These are phyloP conservation scores for Fragilaria radians DNA, from an alignment of 108 stramenopile species.

Conservation along the genomic window DNA sequence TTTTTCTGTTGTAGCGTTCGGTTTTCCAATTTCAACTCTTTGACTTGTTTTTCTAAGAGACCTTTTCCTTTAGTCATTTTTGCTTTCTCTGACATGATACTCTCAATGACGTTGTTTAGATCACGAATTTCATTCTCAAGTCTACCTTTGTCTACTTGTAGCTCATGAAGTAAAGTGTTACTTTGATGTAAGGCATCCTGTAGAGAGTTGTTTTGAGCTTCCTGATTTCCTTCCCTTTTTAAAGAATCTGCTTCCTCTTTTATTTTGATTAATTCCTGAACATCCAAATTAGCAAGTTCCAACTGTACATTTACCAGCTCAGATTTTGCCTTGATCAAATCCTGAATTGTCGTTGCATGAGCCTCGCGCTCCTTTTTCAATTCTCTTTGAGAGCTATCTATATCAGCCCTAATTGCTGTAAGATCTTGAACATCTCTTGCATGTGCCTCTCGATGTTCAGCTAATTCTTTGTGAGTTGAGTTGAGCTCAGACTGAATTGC, in stretches of 20 bases:
- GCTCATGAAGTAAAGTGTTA: too few species aligned
- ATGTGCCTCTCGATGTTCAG: too few species aligned
- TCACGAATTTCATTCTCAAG: constrained; percentile 52
- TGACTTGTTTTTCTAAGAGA: constrained; percentile 67
- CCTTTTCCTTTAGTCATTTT: constrained; percentile 67
- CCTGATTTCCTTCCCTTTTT: constrained; percentile 62
- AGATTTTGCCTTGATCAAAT: background rate
- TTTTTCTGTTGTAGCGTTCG: too few species aligned
- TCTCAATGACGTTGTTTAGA: constrained; percentile 61
- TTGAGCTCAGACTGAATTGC: too few species aligned
- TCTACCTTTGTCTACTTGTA: constrained; percentile 64
- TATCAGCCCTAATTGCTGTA: too few species aligned
- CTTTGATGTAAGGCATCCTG: too few species aligned
- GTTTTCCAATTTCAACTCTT: constrained; percentile 63
- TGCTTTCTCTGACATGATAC: constrained; percentile 80
- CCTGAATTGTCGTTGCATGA: background rate
- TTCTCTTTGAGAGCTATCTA: too few species aligned
- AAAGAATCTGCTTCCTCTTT: constrained; percentile 32
- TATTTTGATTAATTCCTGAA: constrained; percentile 7
- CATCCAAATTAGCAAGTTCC: constrained; percentile 5
- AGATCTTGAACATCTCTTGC: too few species aligned
- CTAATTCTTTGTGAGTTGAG: too few species aligned
- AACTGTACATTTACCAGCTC: background rate
- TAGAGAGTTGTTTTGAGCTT: too few species aligned
- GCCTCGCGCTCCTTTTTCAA: background rate